These are phyloP conservation scores for Petrea volubilis DNA, from an alignment of 257 asterid genomes.

Conservation along the genomic window DNA sequence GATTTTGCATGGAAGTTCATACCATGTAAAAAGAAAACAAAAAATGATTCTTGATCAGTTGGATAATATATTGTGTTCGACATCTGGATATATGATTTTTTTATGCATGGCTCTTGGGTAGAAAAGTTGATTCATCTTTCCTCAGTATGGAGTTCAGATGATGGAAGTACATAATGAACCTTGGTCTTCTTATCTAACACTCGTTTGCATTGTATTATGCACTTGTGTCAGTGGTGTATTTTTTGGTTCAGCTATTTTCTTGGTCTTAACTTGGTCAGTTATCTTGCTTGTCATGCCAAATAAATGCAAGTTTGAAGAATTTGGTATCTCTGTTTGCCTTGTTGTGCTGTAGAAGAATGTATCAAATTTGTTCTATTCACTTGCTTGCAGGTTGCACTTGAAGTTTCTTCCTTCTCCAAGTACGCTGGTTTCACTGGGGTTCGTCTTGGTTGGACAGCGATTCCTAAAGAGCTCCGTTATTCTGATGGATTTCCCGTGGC, in stretches of 20 bases:
- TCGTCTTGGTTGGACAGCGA: constrained; percentile 97
- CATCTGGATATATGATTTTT: neutral
- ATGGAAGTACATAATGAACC: neutral
- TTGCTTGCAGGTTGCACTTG: constrained; percentile 83
- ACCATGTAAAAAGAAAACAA: neutral
- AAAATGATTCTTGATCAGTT: neutral
- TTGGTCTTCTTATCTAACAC: neutral
- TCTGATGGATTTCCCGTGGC: constrained; percentile 93
- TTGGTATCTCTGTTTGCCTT: neutral
- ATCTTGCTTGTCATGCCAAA: neutral
- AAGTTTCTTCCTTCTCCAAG: constrained; percentile 95
- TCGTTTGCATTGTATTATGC: neutral
- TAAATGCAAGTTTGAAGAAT: neutral
- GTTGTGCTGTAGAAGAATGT: neutral
- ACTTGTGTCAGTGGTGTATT: too few species aligned
- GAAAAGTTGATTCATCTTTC: neutral
- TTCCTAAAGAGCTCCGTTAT: constrained; percentile 78
- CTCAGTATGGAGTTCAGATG: neutral
- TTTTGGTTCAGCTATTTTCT: too few species aligned
- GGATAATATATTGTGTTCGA: neutral
- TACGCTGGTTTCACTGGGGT: constrained; percentile 98
- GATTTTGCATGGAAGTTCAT: neutral
- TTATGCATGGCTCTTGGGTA: neutral
- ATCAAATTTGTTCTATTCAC: neutral
- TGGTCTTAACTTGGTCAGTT: neutral